phyloP scores from a whole-genome alignment of 495 filamentous ascomycete genomes.

The Oidiodendron maius region DNA sequence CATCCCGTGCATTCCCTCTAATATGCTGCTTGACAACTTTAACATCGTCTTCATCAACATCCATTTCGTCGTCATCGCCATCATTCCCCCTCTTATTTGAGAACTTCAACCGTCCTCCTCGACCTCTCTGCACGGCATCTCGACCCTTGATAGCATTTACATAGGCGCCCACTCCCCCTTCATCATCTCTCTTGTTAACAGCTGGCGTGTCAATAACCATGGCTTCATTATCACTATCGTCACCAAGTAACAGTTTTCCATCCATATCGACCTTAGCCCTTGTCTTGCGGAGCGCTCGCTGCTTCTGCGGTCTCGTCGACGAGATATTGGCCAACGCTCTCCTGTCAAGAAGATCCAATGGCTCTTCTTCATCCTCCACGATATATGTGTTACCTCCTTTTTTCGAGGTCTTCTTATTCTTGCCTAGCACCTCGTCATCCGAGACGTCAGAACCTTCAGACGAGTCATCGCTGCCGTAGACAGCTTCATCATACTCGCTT shows the following conservation, averaged over 20 bases:
- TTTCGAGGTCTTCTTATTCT: slow-evolving; percentile 38
- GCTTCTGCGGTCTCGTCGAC: slow-evolving; percentile 68
- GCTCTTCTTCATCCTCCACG: slow-evolving; percentile 86
- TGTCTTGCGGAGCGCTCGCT: slow-evolving; percentile 47
- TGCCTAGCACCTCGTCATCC: slow-evolving; percentile 52
- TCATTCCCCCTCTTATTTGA: slow-evolving; percentile 57
- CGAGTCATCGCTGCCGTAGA: slow-evolving; percentile 78
- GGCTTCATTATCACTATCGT: slow-evolving; percentile 43
- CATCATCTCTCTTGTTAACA: slow-evolving; percentile 30
- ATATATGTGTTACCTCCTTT: slow-evolving; percentile 72
- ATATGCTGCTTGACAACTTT: slow-evolving; percentile 42
- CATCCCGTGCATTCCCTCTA: slow-evolving; percentile 14
- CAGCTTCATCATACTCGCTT: slow-evolving; percentile 90
- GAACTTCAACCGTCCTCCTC: slow-evolving; percentile 85
- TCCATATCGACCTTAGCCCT: slow-evolving; percentile 74
- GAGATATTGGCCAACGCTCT: slow-evolving; percentile 90
- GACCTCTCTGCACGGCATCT: slow-evolving; percentile 74
- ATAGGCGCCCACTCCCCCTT: slow-evolving; percentile 79
- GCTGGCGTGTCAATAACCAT: slow-evolving; percentile 55
- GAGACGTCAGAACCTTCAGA: slow-evolving; percentile 56
- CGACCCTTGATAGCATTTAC: slow-evolving; percentile 83
- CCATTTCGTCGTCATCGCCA: slow-evolving; percentile 60
- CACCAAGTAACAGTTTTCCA: slow-evolving; percentile 80
- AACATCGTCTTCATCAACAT: slow-evolving; percentile 59
- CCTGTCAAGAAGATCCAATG: slow-evolving; percentile 84